phyloP scores from a whole-genome alignment of 208 protist genomes.

The Trypanosoma avium region DNA sequence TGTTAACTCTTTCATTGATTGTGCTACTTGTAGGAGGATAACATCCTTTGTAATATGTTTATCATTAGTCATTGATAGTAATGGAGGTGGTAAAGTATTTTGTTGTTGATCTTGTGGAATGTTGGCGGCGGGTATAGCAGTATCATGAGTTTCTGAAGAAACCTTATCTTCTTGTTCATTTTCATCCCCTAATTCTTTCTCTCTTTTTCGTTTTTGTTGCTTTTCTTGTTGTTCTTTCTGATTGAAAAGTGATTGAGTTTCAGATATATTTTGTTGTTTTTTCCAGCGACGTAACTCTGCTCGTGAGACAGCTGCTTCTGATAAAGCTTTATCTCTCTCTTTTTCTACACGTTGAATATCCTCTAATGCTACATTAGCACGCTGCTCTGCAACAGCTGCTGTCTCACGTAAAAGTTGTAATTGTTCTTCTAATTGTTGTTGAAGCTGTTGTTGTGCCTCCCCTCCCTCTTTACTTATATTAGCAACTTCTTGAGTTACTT shows the following conservation, averaged over 20 bases:
- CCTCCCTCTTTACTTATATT: not conserved
- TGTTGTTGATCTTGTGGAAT: too few species aligned
- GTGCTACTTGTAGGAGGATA: slow-evolving; percentile 43
- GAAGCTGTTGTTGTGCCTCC: slow-evolving; percentile 28
- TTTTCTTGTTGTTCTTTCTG: not conserved
- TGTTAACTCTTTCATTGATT: slow-evolving; percentile 64
- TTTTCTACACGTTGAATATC: slow-evolving; percentile 36
- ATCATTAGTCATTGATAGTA: too few species aligned
- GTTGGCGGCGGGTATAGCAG: not conserved
- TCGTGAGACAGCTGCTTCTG: slow-evolving; percentile 69
- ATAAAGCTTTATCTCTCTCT: slow-evolving; percentile 65
- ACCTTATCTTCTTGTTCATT: slow-evolving; percentile 7
- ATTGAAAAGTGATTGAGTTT: slow-evolving; percentile 1
- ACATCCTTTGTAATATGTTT: slow-evolving; percentile 23
- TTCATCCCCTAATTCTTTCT: too few species aligned
- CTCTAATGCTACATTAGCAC: slow-evolving; percentile 22
- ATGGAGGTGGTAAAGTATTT: too few species aligned
- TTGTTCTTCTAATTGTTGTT: slow-evolving; percentile 24
- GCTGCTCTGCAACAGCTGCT: slow-evolving; percentile 43
- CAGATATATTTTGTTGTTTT: slow-evolving; percentile 4
- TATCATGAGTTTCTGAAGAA: not conserved
- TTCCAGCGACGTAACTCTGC: slow-evolving; percentile 75
- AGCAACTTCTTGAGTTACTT: slow-evolving; percentile 35
- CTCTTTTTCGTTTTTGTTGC: not conserved
- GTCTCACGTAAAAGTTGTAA: slow-evolving; percentile 43